These are phyloP conservation scores for Tolypocladium inflatum DNA, from an alignment of 2,329 filamentous ascomycete species.

Conservation along the genomic window DNA sequence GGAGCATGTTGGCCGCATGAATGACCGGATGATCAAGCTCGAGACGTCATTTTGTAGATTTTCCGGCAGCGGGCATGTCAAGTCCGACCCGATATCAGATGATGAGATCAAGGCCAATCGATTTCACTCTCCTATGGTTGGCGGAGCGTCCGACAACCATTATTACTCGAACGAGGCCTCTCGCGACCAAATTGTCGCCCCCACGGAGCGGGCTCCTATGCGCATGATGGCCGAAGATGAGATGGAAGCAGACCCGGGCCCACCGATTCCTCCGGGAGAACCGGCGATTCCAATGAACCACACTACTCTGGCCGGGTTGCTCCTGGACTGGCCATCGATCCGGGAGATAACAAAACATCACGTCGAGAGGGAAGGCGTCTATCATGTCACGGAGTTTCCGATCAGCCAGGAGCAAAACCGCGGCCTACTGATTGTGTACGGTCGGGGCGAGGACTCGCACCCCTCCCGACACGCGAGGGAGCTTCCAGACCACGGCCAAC, in stretches of 20 bases:
- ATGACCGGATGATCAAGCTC: constrained; percentile 25
- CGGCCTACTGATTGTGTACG: constrained; percentile 66
- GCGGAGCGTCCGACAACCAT: constrained; percentile 3
- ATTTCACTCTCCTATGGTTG: constrained; percentile 9
- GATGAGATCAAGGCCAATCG: constrained; percentile 17
- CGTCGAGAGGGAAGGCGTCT: constrained; percentile 38
- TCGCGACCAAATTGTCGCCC: constrained; percentile 15
- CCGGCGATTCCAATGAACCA: constrained; percentile 75
- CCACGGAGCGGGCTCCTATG: constrained; percentile 13
- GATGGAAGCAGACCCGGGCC: constrained; percentile 40
- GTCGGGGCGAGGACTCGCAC: constrained; percentile 66
- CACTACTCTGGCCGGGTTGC: constrained; percentile 77
- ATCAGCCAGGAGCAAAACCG: constrained; percentile 66
- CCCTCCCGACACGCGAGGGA: constrained; percentile 39
- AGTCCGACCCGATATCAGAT: constrained; percentile 18
- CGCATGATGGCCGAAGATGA: constrained; percentile 33
- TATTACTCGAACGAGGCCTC: constrained; percentile 12
- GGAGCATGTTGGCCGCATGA: constrained; percentile 27
- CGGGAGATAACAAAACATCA: constrained; percentile 47
- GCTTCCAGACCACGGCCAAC: constrained; percentile 24
- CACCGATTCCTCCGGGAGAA: constrained; percentile 45
- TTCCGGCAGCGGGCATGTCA: constrained; percentile 9
- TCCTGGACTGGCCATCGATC: constrained; percentile 66
- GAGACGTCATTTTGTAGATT: constrained; percentile 17
- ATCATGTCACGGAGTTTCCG: constrained; percentile 60